Base-by-base conservation (phyloP, 768 basidiomycete species). In the Boletus rubroflammeus region DNA sequence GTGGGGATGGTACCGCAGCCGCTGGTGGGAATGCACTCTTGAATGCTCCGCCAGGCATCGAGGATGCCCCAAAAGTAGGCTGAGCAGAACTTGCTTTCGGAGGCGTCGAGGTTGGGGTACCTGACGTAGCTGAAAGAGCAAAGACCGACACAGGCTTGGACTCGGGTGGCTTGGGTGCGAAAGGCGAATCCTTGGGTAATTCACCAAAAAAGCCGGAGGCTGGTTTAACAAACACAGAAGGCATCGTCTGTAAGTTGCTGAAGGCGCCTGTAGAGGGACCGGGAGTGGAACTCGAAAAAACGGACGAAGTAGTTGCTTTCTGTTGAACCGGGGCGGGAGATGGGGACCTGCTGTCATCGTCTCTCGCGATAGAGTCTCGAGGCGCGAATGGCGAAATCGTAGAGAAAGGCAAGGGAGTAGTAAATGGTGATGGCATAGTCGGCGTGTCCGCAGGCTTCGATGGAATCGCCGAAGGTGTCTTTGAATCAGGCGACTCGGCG, bases 131-230 rank as follows among this genome's bases (percentile, higher is more conserved):
- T n/a, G 54, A 46, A n/a, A 56, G 62, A 51, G 67, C 60, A 54
- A 83, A 78, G 2, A 67, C 76, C 14, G 77, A 74, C 11, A 73
- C 70, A 8, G 70, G 59, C 25, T 73, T 63, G 2, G 72, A 53
- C 41, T 71, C 74, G 1, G 68, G 58, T 23, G 50, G 38, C 46
- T 65, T 63, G 7, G 67, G 72, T 9, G 79, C 77, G 66, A 85
- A 85, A 3, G 83, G 82, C 7, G 84, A 85, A 38, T 74, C 66
- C 25, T 67, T 68, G 3, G 77, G 67, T 5, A 73, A 59, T 44
- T 65, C 62, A 34, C 69, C 71, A 42, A 72, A 74, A 46, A 66
- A 64, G 3, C 74, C 72, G 35, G 65, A 62, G 10, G 73, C 67
- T 14, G 73, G 75, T 50, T 73, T 76, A 36, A 66, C 51, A 62